phyloP scores from a whole-genome alignment of 2,329 filamentous ascomycete genomes.

The Arthrobotrys sphaeroides region DNA sequence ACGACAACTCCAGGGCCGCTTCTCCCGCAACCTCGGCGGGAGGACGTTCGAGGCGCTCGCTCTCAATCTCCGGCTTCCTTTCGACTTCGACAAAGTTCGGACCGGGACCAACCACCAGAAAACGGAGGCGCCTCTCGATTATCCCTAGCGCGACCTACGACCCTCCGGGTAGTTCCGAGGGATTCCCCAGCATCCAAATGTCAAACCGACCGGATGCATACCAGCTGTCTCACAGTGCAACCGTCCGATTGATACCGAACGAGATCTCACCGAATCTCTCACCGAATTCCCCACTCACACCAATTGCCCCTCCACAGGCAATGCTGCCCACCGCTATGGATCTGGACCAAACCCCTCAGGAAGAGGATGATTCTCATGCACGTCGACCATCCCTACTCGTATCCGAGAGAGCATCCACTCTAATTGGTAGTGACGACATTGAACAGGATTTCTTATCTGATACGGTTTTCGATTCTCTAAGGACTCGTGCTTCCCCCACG shows the following conservation, averaged over 20 bases:
- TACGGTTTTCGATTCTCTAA: conserved; percentile 58
- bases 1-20: conserved; percentile 40
- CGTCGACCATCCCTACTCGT: conserved; percentile 54
- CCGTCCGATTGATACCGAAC: conserved; percentile 45
- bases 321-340: conserved; percentile 42
- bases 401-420: conserved; percentile 58
- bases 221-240: conserved; percentile 29
- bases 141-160: conserved; percentile 50
- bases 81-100: conserved; percentile 50
- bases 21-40: conserved; percentile 44
- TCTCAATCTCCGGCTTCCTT: conserved; percentile 50
- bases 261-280: conserved; percentile 36
- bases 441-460: conserved; percentile 58
- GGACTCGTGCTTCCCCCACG: conserved; percentile 56
- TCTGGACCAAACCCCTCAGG: conserved; percentile 51
- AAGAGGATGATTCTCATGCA: conserved; percentile 53
- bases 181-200: conserved; percentile 28
- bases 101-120: conserved; percentile 41
- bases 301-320: conserved; percentile 35
- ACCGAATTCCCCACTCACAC: conserved; percentile 39
- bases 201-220: conserved; percentile 14
- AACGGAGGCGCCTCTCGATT: conserved; percentile 51
- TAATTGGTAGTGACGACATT: conserved; percentile 58
- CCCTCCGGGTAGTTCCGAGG: conserved; percentile 44
- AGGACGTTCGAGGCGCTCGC: conserved; percentile 38